These are phyloP conservation scores for Babesia gibsoni DNA, from an alignment of 169 alveolate species.

Conservation along the genomic window DNA sequence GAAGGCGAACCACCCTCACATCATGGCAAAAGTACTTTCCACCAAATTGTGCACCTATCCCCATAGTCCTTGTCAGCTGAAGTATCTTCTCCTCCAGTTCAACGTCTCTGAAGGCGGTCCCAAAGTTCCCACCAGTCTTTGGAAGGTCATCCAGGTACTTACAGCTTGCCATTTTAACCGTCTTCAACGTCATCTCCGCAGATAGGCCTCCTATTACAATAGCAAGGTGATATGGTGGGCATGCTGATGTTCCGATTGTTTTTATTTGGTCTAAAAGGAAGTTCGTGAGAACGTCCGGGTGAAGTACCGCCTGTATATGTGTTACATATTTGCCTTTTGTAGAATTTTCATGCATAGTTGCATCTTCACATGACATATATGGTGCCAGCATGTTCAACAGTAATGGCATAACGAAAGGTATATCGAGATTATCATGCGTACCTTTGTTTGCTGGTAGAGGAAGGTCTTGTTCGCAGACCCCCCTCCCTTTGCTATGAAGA, in stretches of 20 bases:
- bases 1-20: slow-evolving; percentile 85
- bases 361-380: neutral
- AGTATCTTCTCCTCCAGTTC: slow-evolving; percentile 70
- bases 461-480: slow-evolving; percentile 87
- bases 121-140: slow-evolving; percentile 73
- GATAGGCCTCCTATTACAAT: slow-evolving; percentile 84
- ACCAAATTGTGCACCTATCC: slow-evolving; percentile 90
- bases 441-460: slow-evolving; percentile 83
- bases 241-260: slow-evolving; percentile 86
- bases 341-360: neutral
- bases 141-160: slow-evolving; percentile 80
- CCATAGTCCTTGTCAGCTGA: slow-evolving; percentile 71
- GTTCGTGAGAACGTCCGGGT: slow-evolving; percentile 63
- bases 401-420: neutral
- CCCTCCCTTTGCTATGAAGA: slow-evolving; percentile 86
- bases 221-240: slow-evolving; percentile 90
- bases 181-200: slow-evolving; percentile 85
- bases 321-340: neutral
- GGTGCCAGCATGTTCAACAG: neutral
- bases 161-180: slow-evolving; percentile 84
- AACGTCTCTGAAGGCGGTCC: slow-evolving; percentile 82
- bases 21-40: slow-evolving; percentile 89
- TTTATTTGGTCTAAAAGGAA: slow-evolving; percentile 76
- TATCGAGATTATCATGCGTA: slow-evolving; percentile 48
- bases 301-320: slow-evolving; percentile 70